Evolutionary conservation across 371 early-diverging fungal genomes (phyloP).

Genomic region (Saksenaea vasiformis): DNA sequence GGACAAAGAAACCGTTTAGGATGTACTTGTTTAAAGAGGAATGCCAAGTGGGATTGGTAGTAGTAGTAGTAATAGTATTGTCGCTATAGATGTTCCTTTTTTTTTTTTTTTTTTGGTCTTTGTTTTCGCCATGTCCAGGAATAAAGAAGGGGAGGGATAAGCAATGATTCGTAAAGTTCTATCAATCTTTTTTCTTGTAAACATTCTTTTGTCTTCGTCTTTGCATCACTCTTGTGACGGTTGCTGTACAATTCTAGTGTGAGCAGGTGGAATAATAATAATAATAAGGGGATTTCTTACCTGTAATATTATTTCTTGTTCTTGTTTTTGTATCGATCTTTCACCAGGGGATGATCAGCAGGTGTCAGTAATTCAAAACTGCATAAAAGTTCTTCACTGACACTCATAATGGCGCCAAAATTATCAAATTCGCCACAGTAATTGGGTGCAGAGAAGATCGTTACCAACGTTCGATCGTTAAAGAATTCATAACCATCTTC

Average conservation of each 20-base stretch:
- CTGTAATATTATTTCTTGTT: slow-evolving; percentile 3
- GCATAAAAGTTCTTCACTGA: slow-evolving; percentile 86
- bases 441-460: slow-evolving; percentile 95
- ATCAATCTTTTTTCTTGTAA: no score
- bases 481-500: slow-evolving; percentile 98
- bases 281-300: no score
- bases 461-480: slow-evolving; percentile 86
- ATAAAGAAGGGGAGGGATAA: no score
- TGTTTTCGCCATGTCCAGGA: not conserved
- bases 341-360: slow-evolving; percentile 12
- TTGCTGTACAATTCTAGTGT: no score
- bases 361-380: slow-evolving; percentile 59
- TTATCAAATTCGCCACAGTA: slow-evolving; percentile 98
- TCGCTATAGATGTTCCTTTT: not conserved
- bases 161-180: no score
- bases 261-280: no score
- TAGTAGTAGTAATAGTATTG: no score
- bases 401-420: slow-evolving; percentile 88
- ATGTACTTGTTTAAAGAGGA: not conserved
- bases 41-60: not conserved
- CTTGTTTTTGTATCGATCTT: slow-evolving; percentile 13
- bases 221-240: no score
- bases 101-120: not conserved
- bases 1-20: not conserved
- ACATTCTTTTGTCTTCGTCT: no score